Percentiles rank a stretch among this genome's conserved stretches.
Conservation (phyloP, 768 basidiomycete species). For the Pleurotus eryngii region DNA sequence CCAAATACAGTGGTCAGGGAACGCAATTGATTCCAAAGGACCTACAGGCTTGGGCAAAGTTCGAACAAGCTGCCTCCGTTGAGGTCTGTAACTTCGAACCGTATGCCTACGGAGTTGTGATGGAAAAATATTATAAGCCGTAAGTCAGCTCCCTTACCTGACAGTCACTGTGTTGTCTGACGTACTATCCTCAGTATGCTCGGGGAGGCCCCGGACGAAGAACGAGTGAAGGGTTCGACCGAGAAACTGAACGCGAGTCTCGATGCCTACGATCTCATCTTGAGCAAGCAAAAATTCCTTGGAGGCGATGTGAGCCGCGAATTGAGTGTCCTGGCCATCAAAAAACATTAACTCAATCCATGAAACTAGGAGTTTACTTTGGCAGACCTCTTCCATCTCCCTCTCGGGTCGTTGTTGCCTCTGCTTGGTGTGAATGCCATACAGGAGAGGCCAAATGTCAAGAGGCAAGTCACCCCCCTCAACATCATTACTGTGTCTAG, state of each 20-base stretch:
- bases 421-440: constrained; percentile 25
- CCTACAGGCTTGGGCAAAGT: constrained; percentile 34
- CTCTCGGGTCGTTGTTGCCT: constrained; percentile 28
- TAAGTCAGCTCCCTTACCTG: constrained; percentile 20
- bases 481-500: background rate
- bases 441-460: constrained; percentile 38
- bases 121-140: constrained; percentile 52
- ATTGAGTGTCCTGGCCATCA: background rate
- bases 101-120: constrained; percentile 34
- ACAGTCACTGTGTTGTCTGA: background rate
- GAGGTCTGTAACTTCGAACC: constrained; percentile 56
- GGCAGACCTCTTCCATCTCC: constrained; percentile 57
- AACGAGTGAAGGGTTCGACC: constrained; percentile 20
- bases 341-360: background rate
- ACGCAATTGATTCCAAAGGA: constrained; percentile 45
- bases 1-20: constrained; percentile 52
- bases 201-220: constrained; percentile 29
- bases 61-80: constrained; percentile 50
- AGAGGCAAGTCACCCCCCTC: constrained; percentile 26
- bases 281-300: constrained; percentile 50
- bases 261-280: constrained; percentile 52
- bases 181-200: constrained; percentile 5
- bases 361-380: constrained; percentile 39
- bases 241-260: constrained; percentile 36
- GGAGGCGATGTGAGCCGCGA: constrained; percentile 44